Evolutionary conservation across 768 basidiomycete genomes (phyloP), one percentile per base, ranked within the genome.

Genomic region (Clathrus columnatus): DNA sequence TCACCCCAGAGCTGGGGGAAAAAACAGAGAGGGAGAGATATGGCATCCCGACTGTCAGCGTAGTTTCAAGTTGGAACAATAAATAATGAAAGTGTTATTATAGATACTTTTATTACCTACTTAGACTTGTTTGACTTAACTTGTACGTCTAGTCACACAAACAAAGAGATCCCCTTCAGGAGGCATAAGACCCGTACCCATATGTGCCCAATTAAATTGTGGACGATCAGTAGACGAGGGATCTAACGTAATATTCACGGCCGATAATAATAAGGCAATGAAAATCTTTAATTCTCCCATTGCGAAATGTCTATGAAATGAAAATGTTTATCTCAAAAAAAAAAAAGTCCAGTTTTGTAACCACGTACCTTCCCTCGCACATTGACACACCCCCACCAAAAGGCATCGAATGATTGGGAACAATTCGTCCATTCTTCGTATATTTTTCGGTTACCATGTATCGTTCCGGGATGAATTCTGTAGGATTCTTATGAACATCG

Each of bases 351-450:
- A 17, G 18, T 24, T 41, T 36, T 21, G 17, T 29, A 36, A 42
- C 18, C 14, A 51, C 63, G 48, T 29, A 63, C 57, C 65, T 55
- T 18, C 65, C 64, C 50, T 64, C 62, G 50, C 63, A 65, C 60
- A 65, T 63, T 20, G 63, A 65, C 26, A 60, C 59, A 26, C 63
- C 65, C 23, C 66, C 63, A 8, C 64, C 64, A 53, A 65, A 67
- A 11, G 62, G 60, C 59, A 64, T 58, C 17, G 57, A 48, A 28
- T 63, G 59, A 54, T 61, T 65, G 4, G 60, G 27, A 41, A 60
- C 57, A 17, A 44, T 5, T 54, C 56, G 56, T 4, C 62, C 59
- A 18, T 59, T 57, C 49, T 61, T 62, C 32, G 17, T 27, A 23
- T 26, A 46, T 24, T 54, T 54, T 4, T 29, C 59, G 11, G 58